Evolutionary conservation across 495 filamentous ascomycete genomes (phyloP).

Genomic region (Neurospora sp.): DNA sequence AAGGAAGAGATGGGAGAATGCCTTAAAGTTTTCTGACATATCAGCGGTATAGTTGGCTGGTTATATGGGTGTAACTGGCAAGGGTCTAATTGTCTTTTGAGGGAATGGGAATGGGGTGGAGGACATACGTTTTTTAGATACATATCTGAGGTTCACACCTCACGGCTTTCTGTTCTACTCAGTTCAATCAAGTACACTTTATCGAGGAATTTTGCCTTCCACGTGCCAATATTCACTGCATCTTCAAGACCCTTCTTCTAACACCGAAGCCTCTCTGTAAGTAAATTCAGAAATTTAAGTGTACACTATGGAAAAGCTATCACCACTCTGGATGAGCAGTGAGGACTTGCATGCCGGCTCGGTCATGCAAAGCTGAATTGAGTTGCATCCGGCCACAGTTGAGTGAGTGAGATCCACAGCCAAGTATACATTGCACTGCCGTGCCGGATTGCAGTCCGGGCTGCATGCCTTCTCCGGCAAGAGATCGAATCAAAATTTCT

Average conservation of each 20-base stretch:
- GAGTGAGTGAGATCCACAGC: not conserved
- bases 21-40: not conserved
- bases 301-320: not conserved
- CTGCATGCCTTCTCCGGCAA: not conserved
- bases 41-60: not conserved
- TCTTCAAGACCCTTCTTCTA: too few relatives aligned
- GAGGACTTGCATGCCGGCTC: not conserved
- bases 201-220: not conserved
- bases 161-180: not conserved
- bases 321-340: not conserved
- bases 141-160: not conserved
- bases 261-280: not conserved
- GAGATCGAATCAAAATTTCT: not conserved
- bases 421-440: not conserved
- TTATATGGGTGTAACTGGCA: not conserved
- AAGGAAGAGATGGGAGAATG: not conserved
- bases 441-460: not conserved
- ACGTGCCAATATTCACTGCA: not conserved
- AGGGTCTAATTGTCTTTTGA: not conserved
- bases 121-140: not conserved
- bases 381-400: not conserved
- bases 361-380: not conserved
- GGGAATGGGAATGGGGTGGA: not conserved
- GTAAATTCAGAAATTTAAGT: not conserved
- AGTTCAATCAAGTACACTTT: not conserved